These are phyloP conservation scores for Aspergillus olivimuriae DNA, from an alignment of 495 filamentous ascomycete species.

Conservation along the genomic window DNA sequence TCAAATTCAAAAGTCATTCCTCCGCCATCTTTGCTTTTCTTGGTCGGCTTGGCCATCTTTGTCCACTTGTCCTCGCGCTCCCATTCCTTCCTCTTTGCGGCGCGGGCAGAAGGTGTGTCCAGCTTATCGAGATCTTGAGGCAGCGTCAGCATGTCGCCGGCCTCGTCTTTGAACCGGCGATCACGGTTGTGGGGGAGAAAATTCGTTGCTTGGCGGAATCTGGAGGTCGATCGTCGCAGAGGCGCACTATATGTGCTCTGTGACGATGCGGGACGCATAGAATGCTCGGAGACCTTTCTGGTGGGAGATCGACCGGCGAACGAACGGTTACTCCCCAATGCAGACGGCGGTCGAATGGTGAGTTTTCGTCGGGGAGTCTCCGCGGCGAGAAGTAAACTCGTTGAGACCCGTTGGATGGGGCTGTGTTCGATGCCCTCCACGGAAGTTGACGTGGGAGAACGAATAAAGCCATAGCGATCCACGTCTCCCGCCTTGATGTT, in stretches of 20 bases:
- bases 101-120: constrained; percentile 48
- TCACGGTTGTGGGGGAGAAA: constrained; percentile 69
- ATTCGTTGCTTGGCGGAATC: constrained; percentile 61
- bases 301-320: constrained; percentile 52
- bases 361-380: constrained; percentile 55
- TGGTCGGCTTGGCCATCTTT: constrained; percentile 80
- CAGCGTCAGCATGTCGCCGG: constrained; percentile 80
- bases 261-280: constrained; percentile 38
- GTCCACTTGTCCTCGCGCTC: constrained; percentile 89
- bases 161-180: constrained; percentile 72
- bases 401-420: constrained; percentile 60
- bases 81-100: constrained; percentile 71
- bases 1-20: constrained; percentile 92
- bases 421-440: constrained; percentile 37
- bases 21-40: constrained; percentile 52
- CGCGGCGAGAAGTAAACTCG: constrained; percentile 55
- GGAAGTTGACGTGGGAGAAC: constrained; percentile 34
- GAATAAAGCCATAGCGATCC: constrained; percentile 94
- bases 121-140: constrained; percentile 55
- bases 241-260: constrained; percentile 39
- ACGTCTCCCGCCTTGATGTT: constrained; percentile 81
- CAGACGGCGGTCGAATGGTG: constrained; percentile 44
- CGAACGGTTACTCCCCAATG: constrained; percentile 33
- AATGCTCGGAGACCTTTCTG: constrained; percentile 31
- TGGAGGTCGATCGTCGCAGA: constrained; percentile 34